Base-by-base conservation (phyloP, 1,284 basidiomycete species). In the Trametes sp. region DNA sequence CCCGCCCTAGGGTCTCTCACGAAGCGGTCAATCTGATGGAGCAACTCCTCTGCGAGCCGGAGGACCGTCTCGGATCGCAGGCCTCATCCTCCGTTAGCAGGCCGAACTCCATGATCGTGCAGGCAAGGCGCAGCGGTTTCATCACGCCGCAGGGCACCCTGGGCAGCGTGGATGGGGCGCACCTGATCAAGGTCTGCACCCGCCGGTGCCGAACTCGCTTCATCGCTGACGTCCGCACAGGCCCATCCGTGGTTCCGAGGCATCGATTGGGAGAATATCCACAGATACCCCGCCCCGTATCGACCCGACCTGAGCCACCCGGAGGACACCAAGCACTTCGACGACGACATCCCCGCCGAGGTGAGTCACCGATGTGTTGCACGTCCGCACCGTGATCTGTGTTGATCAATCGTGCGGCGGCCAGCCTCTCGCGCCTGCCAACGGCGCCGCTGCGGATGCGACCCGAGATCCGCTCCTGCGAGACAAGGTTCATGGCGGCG, bases 311-410 rank as follows among this genome's bases (percentile, higher is more conserved):
- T 98, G 57, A 80, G 74, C 45, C 81, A 85, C 63, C 90, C 91
- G 29, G 92, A 91, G 71, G 94, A 98, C 76, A 97, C 95, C 28
- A 83, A 86, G 67, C 94, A 97, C 76, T 96, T 97, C 70, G 94
- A 96, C 77, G 88, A 93, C 62, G 95, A 96, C 75, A 98, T 98
- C 67, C 94, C 94, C 33, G 80, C 92, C 51, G 93, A 96, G 86
- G 93, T 93, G 77, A 76, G 89, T 74, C 21, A n/a, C 52, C 28
- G 10, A 10, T 16, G 21, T 13, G 29, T n/a, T 23, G 16, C 46
- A 54, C 29, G 21, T 13, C 31, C 24, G 24, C 44, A 52, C 19
- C 33, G 33, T 6, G 49, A 38, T 21, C 38, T 24, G 24, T 52
- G 19, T 36, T 62, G 63, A 63, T 63, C 50, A 57, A 49, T 49